Conservation (phyloP, 148 eudicot genomes). For the Rhododendron ovatum region DNA sequence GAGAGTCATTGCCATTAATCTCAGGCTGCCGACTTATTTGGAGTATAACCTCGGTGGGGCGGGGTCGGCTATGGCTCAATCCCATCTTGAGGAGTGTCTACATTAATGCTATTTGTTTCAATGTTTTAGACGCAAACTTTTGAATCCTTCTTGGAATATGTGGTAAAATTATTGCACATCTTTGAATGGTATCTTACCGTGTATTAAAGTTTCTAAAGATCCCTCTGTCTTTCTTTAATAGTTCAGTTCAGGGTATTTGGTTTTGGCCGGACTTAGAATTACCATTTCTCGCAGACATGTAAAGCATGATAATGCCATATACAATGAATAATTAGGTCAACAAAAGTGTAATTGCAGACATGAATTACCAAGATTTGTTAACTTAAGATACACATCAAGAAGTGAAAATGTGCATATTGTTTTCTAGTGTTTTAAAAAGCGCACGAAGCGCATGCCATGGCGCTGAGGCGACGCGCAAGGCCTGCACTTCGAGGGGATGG, state of each 20-base stretch:
- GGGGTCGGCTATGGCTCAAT: not conserved
- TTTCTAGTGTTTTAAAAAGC: not conserved
- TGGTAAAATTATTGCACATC: not conserved
- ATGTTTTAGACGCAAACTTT: too few relatives aligned
- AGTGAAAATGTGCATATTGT: too few relatives aligned
- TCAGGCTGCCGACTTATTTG: not conserved
- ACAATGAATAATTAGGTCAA: not conserved
- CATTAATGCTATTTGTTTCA: not conserved
- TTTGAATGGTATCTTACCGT: not conserved
- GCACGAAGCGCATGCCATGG: too few relatives aligned
- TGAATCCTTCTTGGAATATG: too few relatives aligned
- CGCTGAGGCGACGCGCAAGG: too few relatives aligned
- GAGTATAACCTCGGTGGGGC: not conserved
- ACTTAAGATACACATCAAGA: not conserved
- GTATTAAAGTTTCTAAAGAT: not conserved
- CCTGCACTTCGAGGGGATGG: too few relatives aligned
- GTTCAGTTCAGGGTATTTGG: not conserved
- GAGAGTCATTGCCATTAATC: not conserved
- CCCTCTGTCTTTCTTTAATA: not conserved
- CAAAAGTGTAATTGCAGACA: not conserved
- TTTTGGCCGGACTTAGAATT: not conserved
- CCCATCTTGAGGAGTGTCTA: not conserved
- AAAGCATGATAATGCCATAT: not conserved
- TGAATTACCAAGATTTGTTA: not conserved
- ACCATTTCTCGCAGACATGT: not conserved